These are phyloP conservation scores for Erythrobasidium hasegawianum DNA, from an alignment of 1,284 basidiomycete species.

Conservation along the genomic window DNA sequence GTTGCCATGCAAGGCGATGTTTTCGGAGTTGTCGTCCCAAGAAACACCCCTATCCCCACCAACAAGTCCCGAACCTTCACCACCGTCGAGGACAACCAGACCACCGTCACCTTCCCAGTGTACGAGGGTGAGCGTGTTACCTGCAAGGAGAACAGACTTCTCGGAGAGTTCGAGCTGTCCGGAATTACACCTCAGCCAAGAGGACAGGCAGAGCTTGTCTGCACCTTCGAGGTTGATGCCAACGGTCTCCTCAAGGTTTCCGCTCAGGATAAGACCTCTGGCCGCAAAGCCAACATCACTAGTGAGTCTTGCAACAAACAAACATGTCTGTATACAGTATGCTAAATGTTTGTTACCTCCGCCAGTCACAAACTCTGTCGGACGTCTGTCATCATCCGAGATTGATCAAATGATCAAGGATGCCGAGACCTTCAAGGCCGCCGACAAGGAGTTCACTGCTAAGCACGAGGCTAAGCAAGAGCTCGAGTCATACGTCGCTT, in stretches of 20 bases:
- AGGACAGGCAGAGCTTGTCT: conserved; percentile 88
- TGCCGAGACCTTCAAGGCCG: conserved; percentile 90
- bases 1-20: conserved; percentile 98
- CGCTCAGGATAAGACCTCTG: conserved; percentile 87
- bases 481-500: conserved; percentile 91
- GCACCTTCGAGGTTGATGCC: conserved; percentile 93
- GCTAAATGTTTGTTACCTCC: conserved; percentile 1
- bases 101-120: conserved; percentile 85
- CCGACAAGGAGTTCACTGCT: conserved; percentile 93
- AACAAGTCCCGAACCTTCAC: conserved; percentile 96
- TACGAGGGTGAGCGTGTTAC: conserved; percentile 97
- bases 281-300: conserved; percentile 87
- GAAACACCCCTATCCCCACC: conserved; percentile 95
- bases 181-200: conserved; percentile 96
- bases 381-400: conserved; percentile 87
- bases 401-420: conserved; percentile 99
- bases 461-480: conserved; percentile 95
- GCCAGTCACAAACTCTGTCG: conserved; percentile 87
- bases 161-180: conserved; percentile 95
- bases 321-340: conserved; percentile 7
- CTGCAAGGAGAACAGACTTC: conserved; percentile 92
- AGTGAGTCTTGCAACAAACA: conserved; percentile 63
- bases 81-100: conserved; percentile 98
- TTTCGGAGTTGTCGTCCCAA: conserved; percentile 91
- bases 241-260: conserved; percentile 95